Base-by-base conservation (phyloP, 345 rosid genomes). In the Carallia pectinifolia region DNA sequence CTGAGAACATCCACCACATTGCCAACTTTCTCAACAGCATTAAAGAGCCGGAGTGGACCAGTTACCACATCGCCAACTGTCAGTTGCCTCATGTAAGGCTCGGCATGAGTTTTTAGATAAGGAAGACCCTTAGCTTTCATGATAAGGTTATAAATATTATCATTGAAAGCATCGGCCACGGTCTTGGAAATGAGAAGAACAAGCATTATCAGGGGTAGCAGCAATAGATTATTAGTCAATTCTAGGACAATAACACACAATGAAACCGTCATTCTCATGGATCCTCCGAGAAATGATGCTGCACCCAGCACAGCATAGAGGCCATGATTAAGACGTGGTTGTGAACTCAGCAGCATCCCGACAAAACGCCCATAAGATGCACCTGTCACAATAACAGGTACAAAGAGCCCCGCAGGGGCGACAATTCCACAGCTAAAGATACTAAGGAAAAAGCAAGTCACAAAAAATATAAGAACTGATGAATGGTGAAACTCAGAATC, bases 201-300 rank as follows among this genome's bases (percentile, higher is more conserved):
- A 71, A 95, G 56, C 99, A 95, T 92, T 86, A 92, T 89, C 88
- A 95, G 75, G 39, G 99, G 98, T 5, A 95, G 82, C 29, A 95
- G 72, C 68, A 92, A 80, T 7, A 95, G 88, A 74, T 92, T 95
- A 78, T 90, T 95, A 52, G 97, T 95, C 70, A 92, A 70, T 82
- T 95, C 98, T 71, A 92, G 81, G 70, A 95, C 83, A 70, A 95
- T 87, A 34, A 89, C 97, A 75, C 97, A 90, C 30, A 90, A 77
- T 50, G 97, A 95, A 54, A 95, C 94, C 0, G 99, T 95, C 92
- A 81, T 88, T 86, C 97, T 85, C 99, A 92, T 95, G 30, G 99
- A 82, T 72, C 99, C 98, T 6, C 96, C 97, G 17, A 90, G 93
- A 74, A 95, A 81, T 23, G 99, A 87, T 7, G 97, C 93, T 71